Evolutionary conservation across 1,139 yeast species (phyloP), one percentile per base, ranked within the genome.

Genomic region (Nakaseomyces bracarensis): DNA sequence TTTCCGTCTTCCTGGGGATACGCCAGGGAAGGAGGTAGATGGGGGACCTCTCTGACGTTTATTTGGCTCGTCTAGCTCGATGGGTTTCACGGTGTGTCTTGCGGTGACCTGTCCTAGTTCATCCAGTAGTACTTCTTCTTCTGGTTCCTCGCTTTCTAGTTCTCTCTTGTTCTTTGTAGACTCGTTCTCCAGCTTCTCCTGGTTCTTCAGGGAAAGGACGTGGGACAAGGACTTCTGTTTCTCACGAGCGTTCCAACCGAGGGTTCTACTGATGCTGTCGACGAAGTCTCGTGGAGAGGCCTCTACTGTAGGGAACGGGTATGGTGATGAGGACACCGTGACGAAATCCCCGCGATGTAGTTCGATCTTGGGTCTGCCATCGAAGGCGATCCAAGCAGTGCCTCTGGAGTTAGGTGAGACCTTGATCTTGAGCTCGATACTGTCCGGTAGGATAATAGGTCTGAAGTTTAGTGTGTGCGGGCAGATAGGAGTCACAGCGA

Each of bases 311-410:
- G 95, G 95, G 66, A 85, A 83, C 3, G 94, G 87, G 63, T 74
- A 85, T 14, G 86, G 85, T 41, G 85, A 76, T 0, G 94, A 93
- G 41, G 75, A 76, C 10, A 85, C 72, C 0, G 85, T 79, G 13
- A 85, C 85, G 53, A 81, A 84, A 57, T 82, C 83, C 4, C 95
- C 94, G 46, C 75, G 77, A 26, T 64, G 61, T 39, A 86, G 63
- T 55, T 85, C 91, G 1, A 82, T 77, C 29, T 94, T 66, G n/a
- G 76, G 76, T 48, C 87, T 77, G 3, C 96, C 96, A 61, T 86
- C 96, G 56, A 86, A 84, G 2, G 94, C 79, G 0, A 89, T 89
- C 94, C 94, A 85, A 0, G 95, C 95, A 0, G 89, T 81, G 5
- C 74, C 66, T 42, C 95, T 65, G 46, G 85, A 78, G 37, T 75